phyloP scores from a whole-genome alignment of 257 asterid species.

The Fraxinus americana region DNA sequence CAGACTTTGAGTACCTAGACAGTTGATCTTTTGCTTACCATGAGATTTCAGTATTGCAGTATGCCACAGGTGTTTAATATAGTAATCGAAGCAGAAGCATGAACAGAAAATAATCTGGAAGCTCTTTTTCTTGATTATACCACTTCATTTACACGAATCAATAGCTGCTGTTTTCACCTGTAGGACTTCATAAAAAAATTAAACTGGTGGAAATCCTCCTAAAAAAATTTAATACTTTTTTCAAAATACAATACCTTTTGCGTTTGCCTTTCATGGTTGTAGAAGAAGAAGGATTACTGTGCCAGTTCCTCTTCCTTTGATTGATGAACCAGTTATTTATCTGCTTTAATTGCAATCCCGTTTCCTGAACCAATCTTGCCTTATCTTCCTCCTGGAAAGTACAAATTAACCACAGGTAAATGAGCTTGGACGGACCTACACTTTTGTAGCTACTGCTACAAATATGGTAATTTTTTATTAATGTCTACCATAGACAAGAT shows the following conservation, averaged over 20 bases:
- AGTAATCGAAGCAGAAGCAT: background rate
- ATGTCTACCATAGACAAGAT: background rate
- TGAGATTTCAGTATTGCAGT: background rate
- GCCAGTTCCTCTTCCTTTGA: conserved; percentile 82
- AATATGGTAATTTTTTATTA: background rate
- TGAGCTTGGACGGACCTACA: background rate
- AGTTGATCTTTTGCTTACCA: background rate
- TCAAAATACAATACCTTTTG: conserved; percentile 45
- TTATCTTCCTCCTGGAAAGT: conserved; percentile 63
- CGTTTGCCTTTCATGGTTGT: conserved; percentile 56
- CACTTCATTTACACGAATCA: background rate
- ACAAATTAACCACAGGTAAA: conserved; percentile 5
- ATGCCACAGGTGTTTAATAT: background rate
- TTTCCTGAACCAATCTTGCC: conserved; percentile 63
- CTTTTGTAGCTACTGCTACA: background rate
- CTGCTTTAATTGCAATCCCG: conserved; percentile 72
- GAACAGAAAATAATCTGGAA: background rate
- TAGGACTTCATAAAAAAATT: conserved; percentile 17
- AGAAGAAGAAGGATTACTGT: conserved; percentile 64
- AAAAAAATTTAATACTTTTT: background rate
- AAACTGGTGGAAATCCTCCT: conserved; percentile 9
- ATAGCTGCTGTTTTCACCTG: conserved; percentile 40
- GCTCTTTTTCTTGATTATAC: background rate
- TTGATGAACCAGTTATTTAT: conserved; percentile 77
- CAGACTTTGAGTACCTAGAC: background rate